These are phyloP conservation scores for Articulospora tetracladia DNA, from an alignment of 495 filamentous ascomycete species.

Conservation along the genomic window DNA sequence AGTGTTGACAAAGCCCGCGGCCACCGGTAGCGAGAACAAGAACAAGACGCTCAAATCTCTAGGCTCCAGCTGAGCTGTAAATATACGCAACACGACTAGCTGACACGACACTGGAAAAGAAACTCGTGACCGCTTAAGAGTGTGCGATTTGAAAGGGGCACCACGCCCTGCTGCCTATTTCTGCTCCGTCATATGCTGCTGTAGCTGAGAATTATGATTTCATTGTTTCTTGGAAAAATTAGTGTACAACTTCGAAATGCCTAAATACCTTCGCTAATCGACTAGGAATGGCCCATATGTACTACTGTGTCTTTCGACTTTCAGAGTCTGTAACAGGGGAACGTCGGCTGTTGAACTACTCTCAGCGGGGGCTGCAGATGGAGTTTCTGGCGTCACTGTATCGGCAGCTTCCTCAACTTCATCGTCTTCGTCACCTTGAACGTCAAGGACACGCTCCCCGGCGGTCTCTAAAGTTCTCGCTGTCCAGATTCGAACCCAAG, in stretches of 20 bases:
- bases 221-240: background rate
- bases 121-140: conserved; percentile 88
- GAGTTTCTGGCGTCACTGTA: background rate
- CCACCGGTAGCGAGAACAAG: conserved; percentile 23
- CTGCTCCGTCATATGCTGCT: background rate
- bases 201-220: background rate
- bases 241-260: background rate
- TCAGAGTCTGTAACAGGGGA: background rate
- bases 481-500: conserved; percentile 68
- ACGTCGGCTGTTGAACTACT: background rate
- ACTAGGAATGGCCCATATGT: background rate
- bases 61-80: conserved; percentile 39
- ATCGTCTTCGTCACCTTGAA: conserved; percentile 69
- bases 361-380: background rate
- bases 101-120: conserved; percentile 71
- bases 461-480: conserved; percentile 66
- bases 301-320: conserved; percentile 15
- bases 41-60: conserved; percentile 34
- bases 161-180: background rate
- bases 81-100: conserved; percentile 96
- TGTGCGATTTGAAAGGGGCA: conserved; percentile 52
- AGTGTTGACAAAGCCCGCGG: conserved; percentile 25
- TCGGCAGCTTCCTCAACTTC: conserved; percentile 38
- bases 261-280: background rate
- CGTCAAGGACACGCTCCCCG: conserved; percentile 76